Evolutionary conservation across 805 yeast species (phyloP), one percentile per base, ranked within the genome.

Genomic region (Jamesozyma jinghongensis): DNA sequence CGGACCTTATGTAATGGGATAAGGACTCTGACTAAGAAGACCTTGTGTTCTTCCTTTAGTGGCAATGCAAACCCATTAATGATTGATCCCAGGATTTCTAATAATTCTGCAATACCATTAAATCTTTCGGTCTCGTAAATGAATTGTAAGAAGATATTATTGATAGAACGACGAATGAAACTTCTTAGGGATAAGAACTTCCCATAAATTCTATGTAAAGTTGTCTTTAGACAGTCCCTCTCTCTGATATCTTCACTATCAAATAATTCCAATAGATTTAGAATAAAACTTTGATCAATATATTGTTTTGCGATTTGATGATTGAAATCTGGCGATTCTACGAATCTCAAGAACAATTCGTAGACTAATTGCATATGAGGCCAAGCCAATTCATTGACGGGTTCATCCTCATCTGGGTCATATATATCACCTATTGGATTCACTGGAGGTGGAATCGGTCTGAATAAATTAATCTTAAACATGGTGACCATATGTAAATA

Each of bases 381-480:
- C 98, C 98, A 92, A 8, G 97, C 88, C 48, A 90, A 76, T 61
- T 92, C 97, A 53, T 79, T 78, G 30, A 92, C 94, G 3, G 97
- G 97, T 64, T 92, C 98, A 67, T 92, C 98, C 65, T 92, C 98
- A 65, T 92, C 98, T 1, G 98, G 98, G 55, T 92, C 98, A 62
- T 75, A 92, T 31, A 90, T 75, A 49, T 92, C 98, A 30, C 98
- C 98, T 35, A 88, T 75, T 4, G 97, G 97, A 60, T 92, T 92
- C 29, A 88, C 95, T 1, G 97, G 97, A 1, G 98, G 98, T 3
- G 98, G 97, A 37, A 92, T 86, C 26, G 97, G 95, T 56, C 98
- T 76, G 63, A 92, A 88, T 41, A 92, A 71, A 63, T 92, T 92
- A 44, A 73, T 75, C 54, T 78, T 81, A 64, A 88, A 92, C 97